phyloP scores from a whole-genome alignment of 257 asterid species.

The Lycium ferocissimum region DNA sequence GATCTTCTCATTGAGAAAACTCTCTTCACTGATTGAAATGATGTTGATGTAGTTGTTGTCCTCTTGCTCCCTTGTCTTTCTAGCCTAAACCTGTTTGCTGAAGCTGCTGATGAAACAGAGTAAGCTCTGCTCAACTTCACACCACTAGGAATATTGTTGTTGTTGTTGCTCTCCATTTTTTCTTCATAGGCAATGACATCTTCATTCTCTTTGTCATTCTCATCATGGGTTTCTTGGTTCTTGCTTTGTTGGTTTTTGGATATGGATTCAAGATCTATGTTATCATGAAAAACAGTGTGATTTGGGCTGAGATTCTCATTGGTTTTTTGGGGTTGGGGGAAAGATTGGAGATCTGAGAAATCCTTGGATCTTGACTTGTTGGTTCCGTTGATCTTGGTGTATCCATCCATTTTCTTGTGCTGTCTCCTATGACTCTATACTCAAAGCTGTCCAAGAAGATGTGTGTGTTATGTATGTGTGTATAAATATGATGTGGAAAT shows the following conservation, averaged over 20 bases:
- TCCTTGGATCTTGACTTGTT: constrained; percentile 41
- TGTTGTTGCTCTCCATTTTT: background rate
- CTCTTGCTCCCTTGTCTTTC: constrained; percentile 31
- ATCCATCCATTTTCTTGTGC: constrained; percentile 37
- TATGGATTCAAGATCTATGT: constrained; percentile 11
- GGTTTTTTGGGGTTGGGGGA: constrained; percentile 20
- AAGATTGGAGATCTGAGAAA: constrained; percentile 41
- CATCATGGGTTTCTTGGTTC: constrained; percentile 25
- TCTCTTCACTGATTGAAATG: constrained; percentile 45
- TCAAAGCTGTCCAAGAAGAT: constrained; percentile 14
- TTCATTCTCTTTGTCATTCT: constrained; percentile 30
- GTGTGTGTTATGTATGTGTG: constrained; percentile 1
- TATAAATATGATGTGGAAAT: constrained; percentile 15
- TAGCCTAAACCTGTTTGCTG: constrained; percentile 28
- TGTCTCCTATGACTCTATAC: constrained; percentile 19
- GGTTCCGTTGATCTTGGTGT: constrained; percentile 41
- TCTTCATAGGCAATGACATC: background rate
- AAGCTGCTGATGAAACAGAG: constrained; percentile 39
- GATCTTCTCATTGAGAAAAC: constrained; percentile 53
- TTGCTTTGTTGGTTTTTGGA: constrained; percentile 17
- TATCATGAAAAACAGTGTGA: constrained; percentile 14
- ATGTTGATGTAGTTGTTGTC: constrained; percentile 4
- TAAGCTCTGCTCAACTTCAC: constrained; percentile 41
- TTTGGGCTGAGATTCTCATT: constrained; percentile 29
- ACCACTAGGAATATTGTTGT: background rate